Base-by-base conservation (phyloP, 148 eudicot species). In the Fagopyrum tataricum region DNA sequence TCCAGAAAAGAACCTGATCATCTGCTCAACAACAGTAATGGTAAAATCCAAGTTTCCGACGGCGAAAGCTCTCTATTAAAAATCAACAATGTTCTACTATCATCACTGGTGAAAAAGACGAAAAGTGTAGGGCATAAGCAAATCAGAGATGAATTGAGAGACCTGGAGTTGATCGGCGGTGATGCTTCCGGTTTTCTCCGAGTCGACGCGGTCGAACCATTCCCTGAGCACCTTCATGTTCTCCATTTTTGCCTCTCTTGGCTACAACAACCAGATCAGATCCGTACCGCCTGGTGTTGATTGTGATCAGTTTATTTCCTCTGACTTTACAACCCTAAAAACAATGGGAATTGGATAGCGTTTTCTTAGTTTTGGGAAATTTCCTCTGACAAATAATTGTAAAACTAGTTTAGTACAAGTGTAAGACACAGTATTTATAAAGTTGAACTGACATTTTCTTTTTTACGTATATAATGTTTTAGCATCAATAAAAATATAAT, bases 191-290 rank as follows among this genome's bases (percentile, higher is more conserved):
- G 84, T 81, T 77, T 76, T 83, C 14, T 81, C 88, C 13, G 98
- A 85, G 90, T 93, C 98, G 75, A 93, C 98, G 73, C 96, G 89
- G 73, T 85, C 91, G 81, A 93, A 93, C 98, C 98, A 92, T 58
- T 84, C 87, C 69, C 82, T 84, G 66, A 93, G 83, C 76, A 81
- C 81, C 78, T 84, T 85, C 58, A 62, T 67, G 83, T 84, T 89
- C 85, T 83, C 92, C 92, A 89, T 91, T 70, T 23, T 23, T 43
- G 37, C 39, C 72, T 46, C 43, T 64, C 68, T 31, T 42, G 15
- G 44, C 20, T 14, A 39, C 69, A 39, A 37, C 69, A 46, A 12
- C 12, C 9, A 64, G 41, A 64, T 39, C 69, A 64, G 69, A 64
- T 31, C 6, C 61, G 44, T 31, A 64, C 8, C 43, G 68, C 68